Evolutionary conservation across 768 basidiomycete species (phyloP).

Genomic region (Tylopilus plumbeoviolaceoides): DNA sequence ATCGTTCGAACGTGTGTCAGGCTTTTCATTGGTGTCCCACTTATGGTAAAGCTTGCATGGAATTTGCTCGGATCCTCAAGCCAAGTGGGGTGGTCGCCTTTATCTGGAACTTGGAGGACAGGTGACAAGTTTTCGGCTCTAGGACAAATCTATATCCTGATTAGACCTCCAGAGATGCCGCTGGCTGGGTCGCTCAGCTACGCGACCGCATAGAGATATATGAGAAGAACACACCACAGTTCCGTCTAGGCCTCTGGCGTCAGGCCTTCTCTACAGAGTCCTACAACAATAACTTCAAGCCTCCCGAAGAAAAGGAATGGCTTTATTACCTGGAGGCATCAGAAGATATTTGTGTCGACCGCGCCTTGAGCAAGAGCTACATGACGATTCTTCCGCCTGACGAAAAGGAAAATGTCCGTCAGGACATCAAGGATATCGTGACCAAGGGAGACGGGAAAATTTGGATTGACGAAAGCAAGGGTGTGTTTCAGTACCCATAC

Average conservation of each 20-base stretch:
- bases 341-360: conserved; percentile 53
- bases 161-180: conserved; percentile 41
- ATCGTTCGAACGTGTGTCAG: conserved; percentile 35
- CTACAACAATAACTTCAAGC: conserved; percentile 58
- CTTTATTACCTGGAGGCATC: conserved; percentile 49
- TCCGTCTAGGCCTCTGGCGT: conserved; percentile 73
- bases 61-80: conserved; percentile 79
- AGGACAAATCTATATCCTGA: neutral
- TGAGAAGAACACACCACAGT: conserved; percentile 78
- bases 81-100: conserved; percentile 66
- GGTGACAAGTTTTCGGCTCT: conserved; percentile 33
- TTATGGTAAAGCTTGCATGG: conserved; percentile 62
- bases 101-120: conserved; percentile 91
- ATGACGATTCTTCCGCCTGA: conserved; percentile 58
- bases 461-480: conserved; percentile 74
- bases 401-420: conserved; percentile 50
- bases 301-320: conserved; percentile 56
- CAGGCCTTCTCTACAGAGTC: conserved; percentile 57
- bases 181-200: conserved; percentile 71
- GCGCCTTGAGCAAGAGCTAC: conserved; percentile 84
- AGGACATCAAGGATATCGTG: conserved; percentile 53
- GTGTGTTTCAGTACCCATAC: conserved; percentile 80
- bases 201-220: conserved; percentile 65
- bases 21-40: conserved; percentile 95
- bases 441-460: conserved; percentile 54